Conservation (phyloP, 1,139 yeast genomes). For the Arxiozyma telluris region DNA sequence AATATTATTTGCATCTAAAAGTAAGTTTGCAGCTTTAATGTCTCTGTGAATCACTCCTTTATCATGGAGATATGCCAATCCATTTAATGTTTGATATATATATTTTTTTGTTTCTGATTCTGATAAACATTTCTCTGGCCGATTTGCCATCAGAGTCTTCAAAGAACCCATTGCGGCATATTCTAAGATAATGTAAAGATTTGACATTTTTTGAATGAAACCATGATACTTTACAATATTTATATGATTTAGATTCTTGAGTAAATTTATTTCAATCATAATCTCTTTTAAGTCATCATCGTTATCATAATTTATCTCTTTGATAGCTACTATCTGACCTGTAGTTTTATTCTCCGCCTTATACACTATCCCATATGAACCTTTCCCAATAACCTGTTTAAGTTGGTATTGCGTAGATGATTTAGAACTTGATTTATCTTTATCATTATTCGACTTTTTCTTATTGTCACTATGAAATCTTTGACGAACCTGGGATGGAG, state of each 20-base stretch:
- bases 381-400: constrained; percentile 60
- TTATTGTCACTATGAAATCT: not conserved
- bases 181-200: constrained; percentile 67
- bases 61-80: constrained; percentile 70
- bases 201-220: constrained; percentile 59
- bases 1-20: constrained; percentile 77
- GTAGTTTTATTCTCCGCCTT: constrained; percentile 57
- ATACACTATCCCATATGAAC: constrained; percentile 74
- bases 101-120: constrained; percentile 55
- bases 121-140: constrained; percentile 34
- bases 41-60: constrained; percentile 93
- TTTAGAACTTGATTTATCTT: not conserved
- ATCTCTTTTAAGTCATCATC: constrained; percentile 45
- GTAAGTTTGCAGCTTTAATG: constrained; percentile 87
- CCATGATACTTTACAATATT: constrained; percentile 90
- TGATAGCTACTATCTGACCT: constrained; percentile 71
- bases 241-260: constrained; percentile 72
- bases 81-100: constrained; percentile 64
- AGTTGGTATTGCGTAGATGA: constrained; percentile 44
- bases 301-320: constrained; percentile 59
- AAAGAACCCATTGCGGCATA: constrained; percentile 85
- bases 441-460: not conserved
- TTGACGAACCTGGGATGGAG: constrained; percentile 2
- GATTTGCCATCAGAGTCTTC: constrained; percentile 52
- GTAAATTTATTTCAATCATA: constrained; percentile 79